Base-by-base conservation (phyloP, 805 yeast species). In the Nakazawaea wyomingensis region DNA sequence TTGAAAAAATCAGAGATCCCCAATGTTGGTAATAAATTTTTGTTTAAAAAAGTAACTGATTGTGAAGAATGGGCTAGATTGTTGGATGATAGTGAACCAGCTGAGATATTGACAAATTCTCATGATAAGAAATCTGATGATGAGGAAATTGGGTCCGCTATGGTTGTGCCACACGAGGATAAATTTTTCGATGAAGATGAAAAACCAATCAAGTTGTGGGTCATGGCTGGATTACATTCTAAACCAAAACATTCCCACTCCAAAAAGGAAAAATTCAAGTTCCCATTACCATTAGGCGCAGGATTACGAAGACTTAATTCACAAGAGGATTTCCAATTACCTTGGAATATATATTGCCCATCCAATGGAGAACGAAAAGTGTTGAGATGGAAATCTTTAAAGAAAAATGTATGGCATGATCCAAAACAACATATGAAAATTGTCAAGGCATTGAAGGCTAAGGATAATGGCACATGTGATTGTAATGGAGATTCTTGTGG, bases 301-400 rank as follows among this genome's bases (percentile, higher is more conserved):
- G 54, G 53, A 1, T 43, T 54, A 5, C 35, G 40, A 5, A 30
- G 39, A 8, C 21, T 54, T n/a, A 51, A 49, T 27, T 19, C 28
- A 45, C 44, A 37, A 34, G 45, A 46, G 41, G 49, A 47, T 46
- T 66, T 61, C 46, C 52, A 51, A 34, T 31, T 66, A 18, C 70
- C 70, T 2, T 65, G 52, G 50, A 51, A 56, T 33, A 50, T 66
- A 3, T 66, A 55, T 43, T 56, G 64, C 45, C 70, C 71, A 3
- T 47, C 54, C 2, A 34, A 42, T 24, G 53, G 53, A 2, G 57
- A 53, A 10, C 41, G 51, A 6, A 47, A 53, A 21, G 51, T 57
- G 1, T 39, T 54, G 3, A 50, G 46, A 18, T 66, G 70, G 71
- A 53, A 55, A 41, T 44, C 50, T 4, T 35, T 56, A 37, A 49